These are phyloP conservation scores for Leishmania tropica DNA, from an alignment of 208 protist species.

Conservation along the genomic window DNA sequence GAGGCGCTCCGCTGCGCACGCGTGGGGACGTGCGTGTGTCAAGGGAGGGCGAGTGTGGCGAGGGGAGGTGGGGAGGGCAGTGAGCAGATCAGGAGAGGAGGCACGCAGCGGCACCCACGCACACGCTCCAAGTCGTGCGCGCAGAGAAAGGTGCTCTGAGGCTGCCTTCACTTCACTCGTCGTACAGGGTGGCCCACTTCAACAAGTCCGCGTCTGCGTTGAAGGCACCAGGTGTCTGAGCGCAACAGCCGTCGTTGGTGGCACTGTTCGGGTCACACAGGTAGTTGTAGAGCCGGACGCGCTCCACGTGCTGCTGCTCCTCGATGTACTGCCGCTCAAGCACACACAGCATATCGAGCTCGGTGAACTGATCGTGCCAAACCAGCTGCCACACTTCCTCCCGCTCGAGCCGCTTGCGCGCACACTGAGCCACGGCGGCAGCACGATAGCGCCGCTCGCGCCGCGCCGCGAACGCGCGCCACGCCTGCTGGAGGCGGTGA, in stretches of 20 bases:
- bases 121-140: neutral
- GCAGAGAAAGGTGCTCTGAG: neutral
- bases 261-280: slow-evolving; percentile 4
- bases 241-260: neutral
- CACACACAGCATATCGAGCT: slow-evolving; percentile 28
- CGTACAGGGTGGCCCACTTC: slow-evolving; percentile 11
- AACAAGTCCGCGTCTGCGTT: neutral
- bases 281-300: slow-evolving; percentile 12
- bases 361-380: slow-evolving; percentile 30
- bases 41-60: neutral
- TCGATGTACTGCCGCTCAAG: slow-evolving; percentile 37
- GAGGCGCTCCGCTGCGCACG: neutral
- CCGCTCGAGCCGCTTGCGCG: slow-evolving; percentile 43
- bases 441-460: slow-evolving; percentile 18
- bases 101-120: neutral
- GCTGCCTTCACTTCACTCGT: neutral
- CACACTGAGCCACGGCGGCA: slow-evolving; percentile 5
- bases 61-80: neutral
- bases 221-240: neutral
- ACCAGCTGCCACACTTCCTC: slow-evolving; percentile 45
- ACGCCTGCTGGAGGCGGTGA: slow-evolving; percentile 44
- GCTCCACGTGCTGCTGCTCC: slow-evolving; percentile 28
- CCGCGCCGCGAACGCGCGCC: slow-evolving; percentile 41
- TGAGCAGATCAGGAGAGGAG: neutral
- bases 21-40: neutral